Evolutionary conservation across 1,284 basidiomycete species (phyloP).

Genomic region (Ganoderma leucocontextum): DNA sequence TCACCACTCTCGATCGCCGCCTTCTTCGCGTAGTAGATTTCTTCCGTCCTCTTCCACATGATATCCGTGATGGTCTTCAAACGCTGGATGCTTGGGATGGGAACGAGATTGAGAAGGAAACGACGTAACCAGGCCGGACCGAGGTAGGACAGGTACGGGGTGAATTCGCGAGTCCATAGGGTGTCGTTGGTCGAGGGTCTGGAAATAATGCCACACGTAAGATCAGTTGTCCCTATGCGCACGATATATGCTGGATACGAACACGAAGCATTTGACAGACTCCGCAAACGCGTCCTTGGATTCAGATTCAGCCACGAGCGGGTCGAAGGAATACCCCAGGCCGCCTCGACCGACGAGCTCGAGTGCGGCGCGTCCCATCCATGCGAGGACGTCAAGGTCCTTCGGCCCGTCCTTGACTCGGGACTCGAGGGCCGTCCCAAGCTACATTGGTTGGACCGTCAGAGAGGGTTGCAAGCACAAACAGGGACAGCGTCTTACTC

Average conservation of each 20-base stretch:
- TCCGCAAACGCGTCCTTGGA: constrained; percentile 35
- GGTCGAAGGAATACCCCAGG: constrained; percentile 50
- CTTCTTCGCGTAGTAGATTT: constrained; percentile 52
- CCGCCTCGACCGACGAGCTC: constrained; percentile 43
- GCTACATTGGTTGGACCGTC: constrained; percentile 10
- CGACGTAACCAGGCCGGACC: constrained; percentile 5
- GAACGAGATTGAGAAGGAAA: constrained; percentile 5
- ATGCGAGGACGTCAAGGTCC: constrained; percentile 47
- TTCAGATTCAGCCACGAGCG: constrained; percentile 40
- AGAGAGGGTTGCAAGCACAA: background rate
- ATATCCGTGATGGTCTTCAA: constrained; percentile 40
- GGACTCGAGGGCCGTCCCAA: constrained; percentile 26
- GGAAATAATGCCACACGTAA: background rate
- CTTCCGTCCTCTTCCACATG: constrained; percentile 44
- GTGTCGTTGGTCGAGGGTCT: background rate
- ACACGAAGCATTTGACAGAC: constrained; percentile 21
- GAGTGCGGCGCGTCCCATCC: constrained; percentile 46
- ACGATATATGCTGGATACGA: background rate
- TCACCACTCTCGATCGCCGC: constrained; percentile 52
- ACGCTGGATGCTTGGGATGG: background rate
- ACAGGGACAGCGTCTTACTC: constrained; percentile 19
- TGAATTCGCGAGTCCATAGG: background rate
- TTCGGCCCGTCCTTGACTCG: constrained; percentile 25
- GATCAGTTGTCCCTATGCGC: no score
- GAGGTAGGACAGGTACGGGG: constrained; percentile 1